phyloP scores from a whole-genome alignment of 768 basidiomycete species.

The Tricholoma furcatifolium region DNA sequence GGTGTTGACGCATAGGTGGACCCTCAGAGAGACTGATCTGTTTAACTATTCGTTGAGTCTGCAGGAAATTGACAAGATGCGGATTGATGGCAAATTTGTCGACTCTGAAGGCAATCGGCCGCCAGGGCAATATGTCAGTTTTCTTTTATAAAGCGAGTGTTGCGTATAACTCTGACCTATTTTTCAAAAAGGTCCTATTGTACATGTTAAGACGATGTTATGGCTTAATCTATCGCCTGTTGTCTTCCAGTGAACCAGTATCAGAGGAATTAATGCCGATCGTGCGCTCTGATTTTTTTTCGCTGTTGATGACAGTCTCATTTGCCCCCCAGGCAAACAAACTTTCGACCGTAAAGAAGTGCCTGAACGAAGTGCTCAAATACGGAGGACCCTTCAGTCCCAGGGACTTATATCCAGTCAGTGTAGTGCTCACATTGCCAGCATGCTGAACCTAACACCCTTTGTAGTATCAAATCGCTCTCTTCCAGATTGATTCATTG shows the following conservation, averaged over 20 bases:
- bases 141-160: background rate
- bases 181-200: slow-evolving; percentile 67
- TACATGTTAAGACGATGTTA: slow-evolving; percentile 95
- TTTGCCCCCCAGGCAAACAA: slow-evolving; percentile 76
- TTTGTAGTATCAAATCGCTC: slow-evolving; percentile 83
- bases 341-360: slow-evolving; percentile 94
- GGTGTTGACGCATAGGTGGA: slow-evolving; percentile 96
- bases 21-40: slow-evolving; percentile 88
- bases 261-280: slow-evolving; percentile 98
- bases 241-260: slow-evolving; percentile 95
- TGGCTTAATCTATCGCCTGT: slow-evolving; percentile 88
- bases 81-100: slow-evolving; percentile 95
- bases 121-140: slow-evolving; percentile 88
- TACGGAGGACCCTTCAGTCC: slow-evolving; percentile 93
- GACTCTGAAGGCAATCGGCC: slow-evolving; percentile 92
- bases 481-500: slow-evolving; percentile 93
- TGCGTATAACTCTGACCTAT: background rate
- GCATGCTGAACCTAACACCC: slow-evolving; percentile 1
- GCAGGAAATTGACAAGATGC: slow-evolving; percentile 96
- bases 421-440: slow-evolving; percentile 24
- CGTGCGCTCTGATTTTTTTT: slow-evolving; percentile 44
- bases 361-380: slow-evolving; percentile 92
- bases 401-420: slow-evolving; percentile 89
- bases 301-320: background rate
- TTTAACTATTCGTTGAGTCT: slow-evolving; percentile 93